A percentile compares a stretch with the other conserved stretches of the same genome.
These are phyloP conservation scores for Zygnema cylindricum DNA, from an alignment of 139 green algal genomes.

Conservation along the genomic window DNA sequence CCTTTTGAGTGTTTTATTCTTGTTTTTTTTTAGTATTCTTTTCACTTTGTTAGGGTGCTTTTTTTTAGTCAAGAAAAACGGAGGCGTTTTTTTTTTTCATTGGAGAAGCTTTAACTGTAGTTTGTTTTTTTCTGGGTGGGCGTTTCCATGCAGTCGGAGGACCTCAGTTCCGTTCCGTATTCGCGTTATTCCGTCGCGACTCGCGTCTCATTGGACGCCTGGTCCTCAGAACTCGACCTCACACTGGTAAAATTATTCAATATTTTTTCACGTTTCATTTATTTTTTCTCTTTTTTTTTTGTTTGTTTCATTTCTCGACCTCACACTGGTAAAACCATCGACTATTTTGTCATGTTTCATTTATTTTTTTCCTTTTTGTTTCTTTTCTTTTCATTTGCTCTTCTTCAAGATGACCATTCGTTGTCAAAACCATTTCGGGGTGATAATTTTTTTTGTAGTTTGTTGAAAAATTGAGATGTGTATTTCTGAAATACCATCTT, in stretches of 20 bases:
- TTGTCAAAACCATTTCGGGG: conserved; percentile 38
- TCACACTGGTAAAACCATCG: no score
- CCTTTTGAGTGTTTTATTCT: no score
- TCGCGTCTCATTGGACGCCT: conserved; percentile 18
- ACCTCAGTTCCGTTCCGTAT: conserved; percentile 14
- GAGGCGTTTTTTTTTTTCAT: no score
- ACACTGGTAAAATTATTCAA: conserved; percentile 20
- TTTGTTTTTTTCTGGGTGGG: no score
- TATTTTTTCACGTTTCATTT: neutral
- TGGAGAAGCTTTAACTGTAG: no score
- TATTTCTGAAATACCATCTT: neutral
- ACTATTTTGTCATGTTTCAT: no score
- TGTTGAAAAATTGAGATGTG: neutral
- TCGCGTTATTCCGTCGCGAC: neutral
- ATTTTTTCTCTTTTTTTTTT: conserved; percentile 29
- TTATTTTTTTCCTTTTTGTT: no score
- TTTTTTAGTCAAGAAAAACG: no score
- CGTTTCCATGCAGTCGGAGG: conserved; percentile 5
- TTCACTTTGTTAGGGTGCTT: no score
- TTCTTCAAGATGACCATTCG: neutral
- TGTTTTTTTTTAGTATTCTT: no score
- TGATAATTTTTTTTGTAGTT: neutral
- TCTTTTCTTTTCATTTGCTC: no score
- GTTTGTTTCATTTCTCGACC: no score
- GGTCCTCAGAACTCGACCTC: conserved; percentile 40